Base-by-base conservation (phyloP, 1,284 basidiomycete species). In the Pseudozyma sp. region DNA sequence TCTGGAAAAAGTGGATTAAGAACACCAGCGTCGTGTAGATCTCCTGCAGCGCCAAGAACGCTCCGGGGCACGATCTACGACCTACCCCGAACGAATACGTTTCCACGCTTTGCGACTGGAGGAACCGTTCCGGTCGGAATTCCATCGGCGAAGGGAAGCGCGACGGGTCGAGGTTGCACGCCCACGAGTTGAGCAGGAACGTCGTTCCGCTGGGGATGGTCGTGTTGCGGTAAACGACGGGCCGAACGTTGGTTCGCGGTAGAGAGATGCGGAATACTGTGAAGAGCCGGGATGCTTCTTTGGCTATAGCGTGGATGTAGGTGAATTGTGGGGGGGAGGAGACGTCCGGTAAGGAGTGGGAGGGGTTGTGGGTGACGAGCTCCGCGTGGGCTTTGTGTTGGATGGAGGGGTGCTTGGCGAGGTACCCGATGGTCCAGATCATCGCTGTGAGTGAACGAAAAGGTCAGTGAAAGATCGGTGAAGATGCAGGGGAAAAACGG, bases 11-110 rank as follows among this genome's bases (percentile, higher is more conserved):
- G 17, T 50, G 49, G 16, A n/a, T 50, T 2, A 50, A 34, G 24
- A 37, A 50, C 34, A 50, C 49, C 10, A 50, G 49, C 33, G 49
- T 50, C 5, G 49, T 50, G 37, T 50, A 50, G 33, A 50, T 50
- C 34, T 50, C 49, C 13, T 34, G 49, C 8, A 50, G 34, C 10
- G 49, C 49, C 9, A 50, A n/a, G 34, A 50, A 50, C 10, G 39
- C 49, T 2, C 49, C 49, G 4, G 49, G 49, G 16, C 49, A 47
- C 37, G 39, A 29, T 33, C 49, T 33, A 6, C 37, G 33, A n/a
- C 49, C 49, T 34, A 50, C 39, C n/a, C 49, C 49, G 19, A 50
- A 50, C 5, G 49, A 33, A 11, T 50, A 37, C 1, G 49, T 19
- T 16, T 49, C 47, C 2, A 49, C 47, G 14, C 7, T 3, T 7